Evolutionary conservation across 2,329 filamentous ascomycete genomes (phyloP).

Genomic region (Aspergillus sp.): DNA sequence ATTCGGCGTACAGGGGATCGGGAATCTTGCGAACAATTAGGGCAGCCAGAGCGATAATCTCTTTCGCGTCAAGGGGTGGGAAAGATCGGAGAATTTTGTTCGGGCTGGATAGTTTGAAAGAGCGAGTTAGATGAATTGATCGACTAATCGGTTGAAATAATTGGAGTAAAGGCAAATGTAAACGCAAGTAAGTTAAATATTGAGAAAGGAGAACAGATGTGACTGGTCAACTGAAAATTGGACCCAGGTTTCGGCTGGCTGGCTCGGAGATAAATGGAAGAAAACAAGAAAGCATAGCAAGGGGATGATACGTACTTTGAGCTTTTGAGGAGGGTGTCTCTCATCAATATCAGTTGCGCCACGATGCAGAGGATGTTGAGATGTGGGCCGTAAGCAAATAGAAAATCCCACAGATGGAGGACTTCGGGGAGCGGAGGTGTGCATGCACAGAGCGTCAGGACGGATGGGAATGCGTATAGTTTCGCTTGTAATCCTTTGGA

Average conservation of each 20-base stretch:
- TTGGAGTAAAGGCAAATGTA: not conserved
- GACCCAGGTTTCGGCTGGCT: not conserved
- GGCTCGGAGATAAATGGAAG: not conserved
- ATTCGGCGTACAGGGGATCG: conserved; percentile 83
- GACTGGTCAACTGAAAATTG: conserved; percentile 3
- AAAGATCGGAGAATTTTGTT: conserved; percentile 90
- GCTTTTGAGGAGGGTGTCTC: conserved; percentile 78
- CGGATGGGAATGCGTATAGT: conserved; percentile 94
- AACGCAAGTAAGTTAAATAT: not conserved
- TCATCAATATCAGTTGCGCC: conserved; percentile 85
- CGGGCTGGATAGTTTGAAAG: conserved; percentile 58
- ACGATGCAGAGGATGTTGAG: conserved; percentile 96
- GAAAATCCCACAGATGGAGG: conserved; percentile 89
- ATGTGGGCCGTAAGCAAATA: conserved; percentile 94
- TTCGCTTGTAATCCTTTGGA: conserved; percentile 87
- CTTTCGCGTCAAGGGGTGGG: conserved; percentile 77
- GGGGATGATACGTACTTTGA: conserved; percentile 62
- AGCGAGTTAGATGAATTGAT: conserved; percentile 14
- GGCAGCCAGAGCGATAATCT: conserved; percentile 81
- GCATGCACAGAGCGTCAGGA: conserved; percentile 91
- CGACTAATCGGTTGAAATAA: not conserved
- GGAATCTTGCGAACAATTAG: conserved; percentile 88
- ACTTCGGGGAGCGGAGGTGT: conserved; percentile 94
- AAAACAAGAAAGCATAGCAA: conserved; percentile 1
- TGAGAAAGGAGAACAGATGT: conserved; percentile 3